Conservation (phyloP, 345 rosid species). For the Combretum micranthum region DNA sequence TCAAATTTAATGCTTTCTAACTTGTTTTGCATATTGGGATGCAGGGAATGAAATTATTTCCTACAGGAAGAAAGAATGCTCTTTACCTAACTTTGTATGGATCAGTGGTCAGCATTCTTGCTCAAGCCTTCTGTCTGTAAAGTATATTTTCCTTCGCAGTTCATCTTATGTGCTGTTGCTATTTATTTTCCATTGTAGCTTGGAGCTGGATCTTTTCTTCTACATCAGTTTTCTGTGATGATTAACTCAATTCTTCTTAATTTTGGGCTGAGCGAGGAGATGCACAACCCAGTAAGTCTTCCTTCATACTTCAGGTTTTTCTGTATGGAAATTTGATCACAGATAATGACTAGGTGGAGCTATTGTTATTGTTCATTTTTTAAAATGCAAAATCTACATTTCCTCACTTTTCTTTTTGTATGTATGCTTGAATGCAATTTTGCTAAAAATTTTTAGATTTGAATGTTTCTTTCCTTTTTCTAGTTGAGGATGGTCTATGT, state of each 20-base stretch:
- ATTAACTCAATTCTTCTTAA: conserved; percentile 68
- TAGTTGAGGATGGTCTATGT: too few species aligned
- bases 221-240: conserved; percentile 73
- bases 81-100: conserved; percentile 62
- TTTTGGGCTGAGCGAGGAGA: conserved; percentile 82
- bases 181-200: conserved; percentile 37
- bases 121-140: neutral
- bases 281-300: conserved; percentile 80
- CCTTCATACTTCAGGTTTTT: neutral
- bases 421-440: too few species aligned
- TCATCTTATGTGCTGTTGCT: conserved; percentile 10
- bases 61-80: conserved; percentile 60
- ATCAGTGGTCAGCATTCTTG: conserved; percentile 50
- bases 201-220: conserved; percentile 75
- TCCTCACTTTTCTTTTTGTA: too few species aligned
- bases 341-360: neutral
- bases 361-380: too few species aligned
- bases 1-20: neutral
- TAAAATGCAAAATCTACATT: too few species aligned
- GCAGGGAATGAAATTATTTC: conserved; percentile 76
- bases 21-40: conserved; percentile 2
- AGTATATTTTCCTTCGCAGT: conserved; percentile 1
- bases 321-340: neutral
- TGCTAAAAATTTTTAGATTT: too few species aligned
- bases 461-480: too few species aligned